phyloP scores from a whole-genome alignment of 2,329 filamentous ascomycete species.

The Saccharata proteae region DNA sequence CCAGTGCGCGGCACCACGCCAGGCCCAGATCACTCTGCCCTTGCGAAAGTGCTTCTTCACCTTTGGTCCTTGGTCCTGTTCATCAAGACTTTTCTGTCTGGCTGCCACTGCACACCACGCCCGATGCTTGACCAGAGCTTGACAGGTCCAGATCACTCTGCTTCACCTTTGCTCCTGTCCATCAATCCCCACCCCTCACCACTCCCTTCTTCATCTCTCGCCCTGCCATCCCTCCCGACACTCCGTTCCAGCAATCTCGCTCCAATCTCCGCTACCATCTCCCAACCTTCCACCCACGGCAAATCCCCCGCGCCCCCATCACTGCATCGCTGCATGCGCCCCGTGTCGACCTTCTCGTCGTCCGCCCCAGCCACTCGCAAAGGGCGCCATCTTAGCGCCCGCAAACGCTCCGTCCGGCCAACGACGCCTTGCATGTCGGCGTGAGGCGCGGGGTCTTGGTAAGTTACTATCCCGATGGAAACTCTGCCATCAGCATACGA shows the following conservation, averaged over 20 bases:
- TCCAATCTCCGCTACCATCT: too few species aligned
- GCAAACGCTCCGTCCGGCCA: conserved; percentile 15
- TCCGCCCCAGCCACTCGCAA: conserved; percentile 11
- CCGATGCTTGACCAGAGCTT: too few species aligned
- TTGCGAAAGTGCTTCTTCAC: too few species aligned
- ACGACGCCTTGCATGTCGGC: conserved; percentile 15
- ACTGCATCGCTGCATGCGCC: conserved; percentile 15
- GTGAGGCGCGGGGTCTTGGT: conserved; percentile 14
- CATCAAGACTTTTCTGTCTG: too few species aligned
- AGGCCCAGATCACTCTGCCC: too few species aligned
- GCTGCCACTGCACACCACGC: too few species aligned
- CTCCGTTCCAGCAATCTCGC: too few species aligned
- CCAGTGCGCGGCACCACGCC: too few species aligned
- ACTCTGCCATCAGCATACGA: conserved; percentile 5
- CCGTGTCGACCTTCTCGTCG: conserved; percentile 13
- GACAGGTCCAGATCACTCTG: too few species aligned
- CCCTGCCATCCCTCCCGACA: conserved; percentile 3
- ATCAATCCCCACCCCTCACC: background rate
- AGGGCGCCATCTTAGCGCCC: conserved; percentile 15
- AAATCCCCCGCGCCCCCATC: conserved; percentile 17
- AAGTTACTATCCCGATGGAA: conserved; percentile 11
- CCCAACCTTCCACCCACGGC: too few species aligned
- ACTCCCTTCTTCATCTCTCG: conserved; percentile 3
- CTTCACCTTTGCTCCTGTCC: too few species aligned
- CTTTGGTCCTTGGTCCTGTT: too few species aligned